Conservation (phyloP, 768 basidiomycete species). For the Leccinum uliginosum region DNA sequence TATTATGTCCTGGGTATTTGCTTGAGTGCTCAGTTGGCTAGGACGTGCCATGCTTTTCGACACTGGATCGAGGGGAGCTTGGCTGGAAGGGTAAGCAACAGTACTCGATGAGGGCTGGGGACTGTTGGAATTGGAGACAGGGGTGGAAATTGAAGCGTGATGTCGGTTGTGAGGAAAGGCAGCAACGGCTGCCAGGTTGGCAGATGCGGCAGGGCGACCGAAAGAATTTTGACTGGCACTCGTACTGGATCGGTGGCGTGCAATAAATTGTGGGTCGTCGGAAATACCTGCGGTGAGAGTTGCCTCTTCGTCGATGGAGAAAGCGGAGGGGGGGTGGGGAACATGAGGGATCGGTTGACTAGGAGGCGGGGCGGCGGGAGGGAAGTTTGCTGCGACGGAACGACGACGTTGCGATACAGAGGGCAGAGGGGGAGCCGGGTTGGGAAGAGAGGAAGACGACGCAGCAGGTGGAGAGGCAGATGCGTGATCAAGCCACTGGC, state of each 20-base stretch:
- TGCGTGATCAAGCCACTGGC: constrained; percentile 32
- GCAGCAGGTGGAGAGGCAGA: constrained; percentile 19
- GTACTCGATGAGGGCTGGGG: constrained; percentile 21
- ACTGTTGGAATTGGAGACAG: constrained; percentile 25
- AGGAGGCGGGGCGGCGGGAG: constrained; percentile 70
- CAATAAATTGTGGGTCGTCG: constrained; percentile 27
- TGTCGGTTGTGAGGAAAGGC: constrained; percentile 56
- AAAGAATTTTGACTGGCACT: constrained; percentile 29
- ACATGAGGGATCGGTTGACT: constrained; percentile 69
- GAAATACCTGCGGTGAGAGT: constrained; percentile 20
- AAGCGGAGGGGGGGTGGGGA: constrained; percentile 35
- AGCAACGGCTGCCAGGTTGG: constrained; percentile 54
- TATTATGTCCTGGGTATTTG: constrained; percentile 36
- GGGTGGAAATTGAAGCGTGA: constrained; percentile 26
- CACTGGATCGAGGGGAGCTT: constrained; percentile 55
- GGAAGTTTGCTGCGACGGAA: constrained; percentile 58
- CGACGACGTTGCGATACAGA: constrained; percentile 50
- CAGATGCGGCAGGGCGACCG: constrained; percentile 38
- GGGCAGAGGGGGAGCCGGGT: constrained; percentile 30
- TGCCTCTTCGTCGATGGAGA: constrained; percentile 18
- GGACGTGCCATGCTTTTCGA: constrained; percentile 47
- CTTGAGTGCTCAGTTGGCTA: constrained; percentile 15
- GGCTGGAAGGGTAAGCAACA: constrained; percentile 32
- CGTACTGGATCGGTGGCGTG: constrained; percentile 35
- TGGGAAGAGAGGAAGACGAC: constrained; percentile 31